Evolutionary conservation across 148 eudicot genomes (phyloP), one percentile per base, ranked within the genome.

Genomic region (Rhododendron griersonianum): DNA sequence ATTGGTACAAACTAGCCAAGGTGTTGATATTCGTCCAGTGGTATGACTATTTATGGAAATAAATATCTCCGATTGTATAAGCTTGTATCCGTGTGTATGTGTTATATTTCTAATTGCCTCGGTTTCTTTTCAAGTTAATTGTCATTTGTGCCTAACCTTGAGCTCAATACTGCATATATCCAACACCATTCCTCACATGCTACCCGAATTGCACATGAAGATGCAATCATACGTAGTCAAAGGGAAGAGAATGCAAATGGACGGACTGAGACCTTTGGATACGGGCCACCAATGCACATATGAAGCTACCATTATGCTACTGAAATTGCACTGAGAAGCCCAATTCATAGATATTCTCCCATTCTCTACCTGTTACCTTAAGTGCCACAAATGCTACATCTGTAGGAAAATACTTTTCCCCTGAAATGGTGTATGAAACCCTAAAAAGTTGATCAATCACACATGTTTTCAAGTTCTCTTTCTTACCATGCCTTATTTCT

Each of bases 11-110:
- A 88, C 92, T 81, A 90, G 87, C 81, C 89, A 87, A 78, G 98
- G 96, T 86, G 89, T 89, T 90, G 97, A 95, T 90, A 95, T 96
- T 80, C 95, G 98, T 83, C 96, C 98, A 28, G 98, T 96, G 91
- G 93, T 93, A 89, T 86, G 89, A 33, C 39, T 53, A 33, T 81
- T 28, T 67, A 67, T 25, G 74, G 35, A 10, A 71, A 11, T 71
- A n/a, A 65, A 11, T 30, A 14, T 28, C 37, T 71, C 35, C 0
- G 16, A 11, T 28, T 11, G 74, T 67, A 25, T 67, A 25, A 25
- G 35, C 28, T 69, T 69, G 13, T 69, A 69, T 28, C 37, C 19
- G 13, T 69, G 18, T 69, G 37, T 69, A 30, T 13, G 39, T 69
- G 75, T 69, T 69, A 11, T 11, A 67, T 69, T 37, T 4, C 75